Percentiles rank a stretch among this genome's conserved stretches.
Conservation (phyloP, 441 rosid genomes). For the Metrosideros polymorpha region DNA sequence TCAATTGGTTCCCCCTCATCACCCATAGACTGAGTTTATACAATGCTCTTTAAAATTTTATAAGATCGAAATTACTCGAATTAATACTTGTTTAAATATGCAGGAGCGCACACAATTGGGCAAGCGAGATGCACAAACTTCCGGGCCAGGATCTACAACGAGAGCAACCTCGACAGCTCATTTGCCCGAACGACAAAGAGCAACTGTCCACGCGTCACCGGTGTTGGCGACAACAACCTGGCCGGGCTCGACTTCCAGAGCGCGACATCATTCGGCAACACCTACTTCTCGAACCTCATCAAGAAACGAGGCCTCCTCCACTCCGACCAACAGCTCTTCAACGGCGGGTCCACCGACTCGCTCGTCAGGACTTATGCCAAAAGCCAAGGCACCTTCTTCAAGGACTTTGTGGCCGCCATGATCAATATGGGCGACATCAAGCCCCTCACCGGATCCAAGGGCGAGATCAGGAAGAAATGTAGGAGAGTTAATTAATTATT, state of each 20-base stretch:
- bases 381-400: slow-evolving; percentile 29
- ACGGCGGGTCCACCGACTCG: not conserved
- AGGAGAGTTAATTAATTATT: slow-evolving; percentile 21
- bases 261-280: slow-evolving; percentile 41
- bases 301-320: slow-evolving; percentile 55
- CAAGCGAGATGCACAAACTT: slow-evolving; percentile 36
- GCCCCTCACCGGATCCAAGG: slow-evolving; percentile 38
- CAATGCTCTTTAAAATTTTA: not conserved
- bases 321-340: slow-evolving; percentile 4
- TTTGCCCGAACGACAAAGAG: slow-evolving; percentile 30
- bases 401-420: slow-evolving; percentile 33
- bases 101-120: slow-evolving; percentile 73
- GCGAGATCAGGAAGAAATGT: slow-evolving; percentile 40
- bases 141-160: slow-evolving; percentile 43
- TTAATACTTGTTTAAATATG: not conserved
- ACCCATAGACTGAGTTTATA: not conserved
- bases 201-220: slow-evolving; percentile 36
- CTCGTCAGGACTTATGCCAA: slow-evolving; percentile 14
- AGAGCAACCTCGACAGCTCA: slow-evolving; percentile 26
- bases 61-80: not conserved
- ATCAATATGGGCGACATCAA: slow-evolving; percentile 38
- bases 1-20: not conserved
- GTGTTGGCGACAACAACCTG: slow-evolving; percentile 12
- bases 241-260: slow-evolving; percentile 42
- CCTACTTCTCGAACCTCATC: slow-evolving; percentile 46